phyloP scores from a whole-genome alignment of 305 asterid genomes.

The Withania somnifera region DNA sequence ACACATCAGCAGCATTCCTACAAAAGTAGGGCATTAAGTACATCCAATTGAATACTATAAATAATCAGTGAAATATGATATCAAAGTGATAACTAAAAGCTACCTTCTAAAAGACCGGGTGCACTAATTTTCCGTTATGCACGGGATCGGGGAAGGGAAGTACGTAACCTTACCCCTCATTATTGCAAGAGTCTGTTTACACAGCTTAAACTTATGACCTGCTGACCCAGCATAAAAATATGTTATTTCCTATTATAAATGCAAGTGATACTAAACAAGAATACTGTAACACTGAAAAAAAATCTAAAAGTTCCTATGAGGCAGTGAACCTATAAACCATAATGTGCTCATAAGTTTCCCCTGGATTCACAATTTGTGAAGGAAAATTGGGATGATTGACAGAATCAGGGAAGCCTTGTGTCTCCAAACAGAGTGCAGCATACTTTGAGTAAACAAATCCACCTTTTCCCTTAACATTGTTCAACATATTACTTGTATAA shows the following conservation, averaged over 20 bases:
- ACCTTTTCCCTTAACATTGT: constrained; percentile 36
- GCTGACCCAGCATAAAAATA: neutral
- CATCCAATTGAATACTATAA: neutral
- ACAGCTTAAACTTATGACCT: too few relatives aligned
- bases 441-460: constrained; percentile 38
- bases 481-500: constrained; percentile 55
- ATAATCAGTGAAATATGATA: neutral
- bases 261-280: neutral
- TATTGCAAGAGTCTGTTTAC: too few relatives aligned
- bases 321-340: constrained; percentile 72
- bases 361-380: constrained; percentile 56
- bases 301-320: neutral
- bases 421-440: constrained; percentile 60
- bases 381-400: constrained; percentile 77
- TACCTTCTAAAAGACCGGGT: too few relatives aligned
- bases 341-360: constrained; percentile 40
- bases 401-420: constrained; percentile 84
- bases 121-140: too few relatives aligned
- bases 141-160: too few relatives aligned
- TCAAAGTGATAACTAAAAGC: neutral
- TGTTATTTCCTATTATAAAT: neutral
- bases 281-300: neutral
- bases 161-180: too few relatives aligned
- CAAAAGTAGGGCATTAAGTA: neutral
- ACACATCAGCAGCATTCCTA: neutral